These are phyloP conservation scores for Wickerhamiella sorbophila DNA, from an alignment of 805 yeast species.

Conservation along the genomic window DNA sequence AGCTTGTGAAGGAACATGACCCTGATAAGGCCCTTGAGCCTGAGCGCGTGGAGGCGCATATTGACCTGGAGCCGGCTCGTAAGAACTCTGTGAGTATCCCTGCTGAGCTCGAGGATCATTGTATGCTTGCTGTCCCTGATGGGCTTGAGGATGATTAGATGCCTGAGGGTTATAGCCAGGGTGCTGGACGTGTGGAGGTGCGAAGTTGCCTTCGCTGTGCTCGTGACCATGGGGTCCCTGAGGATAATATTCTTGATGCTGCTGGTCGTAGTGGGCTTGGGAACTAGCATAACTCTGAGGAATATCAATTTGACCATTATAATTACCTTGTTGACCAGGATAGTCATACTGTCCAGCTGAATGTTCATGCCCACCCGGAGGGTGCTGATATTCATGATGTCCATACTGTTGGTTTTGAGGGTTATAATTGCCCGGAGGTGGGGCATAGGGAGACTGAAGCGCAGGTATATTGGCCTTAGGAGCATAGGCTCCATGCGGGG, in stretches of 20 bases:
- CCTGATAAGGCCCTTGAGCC: background rate
- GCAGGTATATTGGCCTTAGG: no score
- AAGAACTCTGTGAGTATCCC: background rate
- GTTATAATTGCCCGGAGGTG: background rate
- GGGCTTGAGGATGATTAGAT: background rate
- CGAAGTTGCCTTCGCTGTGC: background rate
- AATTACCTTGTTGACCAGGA: no score
- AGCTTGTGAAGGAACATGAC: background rate
- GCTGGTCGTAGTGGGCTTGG: background rate
- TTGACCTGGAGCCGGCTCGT: background rate
- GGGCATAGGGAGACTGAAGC: constrained; percentile 2
- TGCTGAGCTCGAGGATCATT: background rate
- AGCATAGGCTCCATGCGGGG: no score
- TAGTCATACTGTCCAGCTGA: no score
- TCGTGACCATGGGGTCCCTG: background rate
- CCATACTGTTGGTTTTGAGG: no score
- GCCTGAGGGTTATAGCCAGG: background rate
- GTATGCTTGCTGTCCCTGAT: background rate
- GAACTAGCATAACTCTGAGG: background rate
- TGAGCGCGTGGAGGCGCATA: background rate
- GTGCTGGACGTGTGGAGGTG: background rate
- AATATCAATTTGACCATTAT: no score
- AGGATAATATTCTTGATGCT: background rate
- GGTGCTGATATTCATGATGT: no score
- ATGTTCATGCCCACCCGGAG: no score